phyloP scores from a whole-genome alignment of 2,329 filamentous ascomycete species.

The Penicillium sp. region DNA sequence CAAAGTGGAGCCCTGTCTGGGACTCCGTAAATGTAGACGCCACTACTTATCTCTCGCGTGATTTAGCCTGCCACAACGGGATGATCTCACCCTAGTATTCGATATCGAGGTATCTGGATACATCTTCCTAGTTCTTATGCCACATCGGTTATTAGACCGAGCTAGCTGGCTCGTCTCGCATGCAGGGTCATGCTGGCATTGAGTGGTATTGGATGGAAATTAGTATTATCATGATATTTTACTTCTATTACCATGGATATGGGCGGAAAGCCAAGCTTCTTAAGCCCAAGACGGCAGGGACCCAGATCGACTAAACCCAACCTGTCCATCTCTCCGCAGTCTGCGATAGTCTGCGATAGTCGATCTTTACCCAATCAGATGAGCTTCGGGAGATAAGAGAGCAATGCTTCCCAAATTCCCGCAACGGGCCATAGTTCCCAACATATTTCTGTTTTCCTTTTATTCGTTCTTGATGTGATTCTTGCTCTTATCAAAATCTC shows the following conservation, averaged over 20 bases:
- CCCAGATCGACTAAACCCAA: slow-evolving; percentile 16
- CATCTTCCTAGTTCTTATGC: no score
- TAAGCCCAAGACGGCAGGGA: slow-evolving; percentile 5
- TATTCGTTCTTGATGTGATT: no score
- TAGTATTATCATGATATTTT: not conserved
- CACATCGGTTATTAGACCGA: not conserved
- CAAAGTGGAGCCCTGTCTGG: slow-evolving; percentile 1
- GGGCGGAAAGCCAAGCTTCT: slow-evolving; percentile 15
- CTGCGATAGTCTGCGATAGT: slow-evolving; percentile 22
- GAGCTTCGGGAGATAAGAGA: slow-evolving; percentile 1
- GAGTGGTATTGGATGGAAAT: no score
- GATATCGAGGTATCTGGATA: not conserved
- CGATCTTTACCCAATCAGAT: slow-evolving; percentile 16
- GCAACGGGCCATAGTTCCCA: not conserved
- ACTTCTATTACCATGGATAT: not conserved
- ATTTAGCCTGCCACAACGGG: slow-evolving; percentile 18
- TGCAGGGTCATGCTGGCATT: not conserved
- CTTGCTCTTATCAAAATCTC: no score
- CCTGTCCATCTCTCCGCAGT: slow-evolving; percentile 22
- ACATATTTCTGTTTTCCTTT: no score
- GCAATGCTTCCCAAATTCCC: not conserved
- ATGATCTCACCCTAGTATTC: slow-evolving; percentile 9
- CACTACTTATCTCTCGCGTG: slow-evolving; percentile 18
- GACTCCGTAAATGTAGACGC: not conserved
- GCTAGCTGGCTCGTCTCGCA: not conserved